Evolutionary conservation across 805 yeast species (phyloP), one percentile per base, ranked within the genome.

Genomic region (Cyberlindnera misumaiensis): DNA sequence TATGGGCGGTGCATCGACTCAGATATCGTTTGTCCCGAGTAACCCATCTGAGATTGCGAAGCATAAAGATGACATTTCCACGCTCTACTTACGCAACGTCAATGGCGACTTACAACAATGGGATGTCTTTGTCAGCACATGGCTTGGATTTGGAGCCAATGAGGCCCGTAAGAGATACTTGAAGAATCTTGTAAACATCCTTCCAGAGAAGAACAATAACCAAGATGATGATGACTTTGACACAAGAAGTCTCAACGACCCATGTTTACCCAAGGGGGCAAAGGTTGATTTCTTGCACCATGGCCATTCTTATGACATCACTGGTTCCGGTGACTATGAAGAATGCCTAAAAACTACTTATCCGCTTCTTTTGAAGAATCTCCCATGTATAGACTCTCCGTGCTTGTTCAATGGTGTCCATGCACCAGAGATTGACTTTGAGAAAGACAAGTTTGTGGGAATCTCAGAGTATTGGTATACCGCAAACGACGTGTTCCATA

Each of bases 1-100:
- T 59, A 93, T 93, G 98, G 98, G 98, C 12, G 98, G 98, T 11
- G 98, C 98, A 0, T 87, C 96, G 2, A 87, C 96, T 0, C 98
- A 93, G 56, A 75, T 93, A 16, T 95, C 97, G 8, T 93, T 89
- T 69, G 88, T 84, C 8, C 97, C 97, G 0, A 72, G 78, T 4
- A 69, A 72, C 30, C 45, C 52, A 4, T 65, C 71, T n/a, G 88
- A 86, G 44, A 60, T 82, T 7, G 61, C 57, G 18, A 72, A 71
- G 45, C 95, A 87, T 57, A 56, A 63, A 30, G 89, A 89, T 38
- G 95, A 88, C 56, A 69, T 89, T 39, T 75, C 81, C 22, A 70
- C 67, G 2, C 73, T 93, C 2, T 67, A 70, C 12, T 62, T 93
- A 41, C 72, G 88, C 40, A 80, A 75, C 35, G 59, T 81, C 20